Percentiles rank a stretch among this genome's conserved stretches.
These are phyloP conservation scores for Lyophyllum semitale DNA, from an alignment of 768 basidiomycete genomes.

Conservation along the genomic window DNA sequence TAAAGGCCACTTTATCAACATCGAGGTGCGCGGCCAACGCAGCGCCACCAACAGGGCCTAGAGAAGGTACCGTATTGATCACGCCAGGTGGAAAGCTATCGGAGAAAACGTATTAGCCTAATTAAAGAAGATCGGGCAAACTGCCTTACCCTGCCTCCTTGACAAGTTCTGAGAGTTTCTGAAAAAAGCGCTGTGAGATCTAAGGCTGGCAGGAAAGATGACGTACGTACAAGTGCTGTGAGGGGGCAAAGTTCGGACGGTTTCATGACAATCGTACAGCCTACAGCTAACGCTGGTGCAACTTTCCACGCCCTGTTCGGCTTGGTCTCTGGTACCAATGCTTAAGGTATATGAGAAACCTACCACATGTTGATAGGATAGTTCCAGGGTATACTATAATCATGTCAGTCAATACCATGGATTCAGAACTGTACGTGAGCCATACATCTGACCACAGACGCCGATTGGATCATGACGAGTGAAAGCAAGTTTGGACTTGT, in stretches of 20 bases:
- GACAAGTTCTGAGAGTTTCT: constrained; percentile 84
- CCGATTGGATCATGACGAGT: constrained; percentile 90
- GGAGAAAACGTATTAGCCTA: neutral
- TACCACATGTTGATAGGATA: constrained; percentile 89
- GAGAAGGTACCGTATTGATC: constrained; percentile 83
- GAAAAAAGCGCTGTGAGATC: constrained; percentile 5
- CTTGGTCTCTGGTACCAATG: neutral
- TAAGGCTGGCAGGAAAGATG: neutral
- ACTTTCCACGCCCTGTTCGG: constrained; percentile 81
- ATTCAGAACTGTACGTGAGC: neutral
- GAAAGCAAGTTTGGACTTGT: constrained; percentile 79
- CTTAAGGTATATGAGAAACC: constrained; percentile 10
- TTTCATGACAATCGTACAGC: constrained; percentile 95
- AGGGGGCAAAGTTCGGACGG: constrained; percentile 87
- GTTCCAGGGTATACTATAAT: constrained; percentile 83
- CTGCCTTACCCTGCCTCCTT: constrained; percentile 76
- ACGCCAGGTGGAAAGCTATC: constrained; percentile 88
- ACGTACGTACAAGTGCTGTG: constrained; percentile 66
- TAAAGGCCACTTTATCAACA: constrained; percentile 95
- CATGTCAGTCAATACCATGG: neutral
- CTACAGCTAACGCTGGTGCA: constrained; percentile 87
- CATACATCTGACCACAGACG: constrained; percentile 91
- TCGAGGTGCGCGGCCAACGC: constrained; percentile 81
- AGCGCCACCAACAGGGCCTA: constrained; percentile 81
- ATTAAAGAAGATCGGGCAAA: neutral